Base-by-base conservation (phyloP, 345 rosid species). In the Populus alba region DNA sequence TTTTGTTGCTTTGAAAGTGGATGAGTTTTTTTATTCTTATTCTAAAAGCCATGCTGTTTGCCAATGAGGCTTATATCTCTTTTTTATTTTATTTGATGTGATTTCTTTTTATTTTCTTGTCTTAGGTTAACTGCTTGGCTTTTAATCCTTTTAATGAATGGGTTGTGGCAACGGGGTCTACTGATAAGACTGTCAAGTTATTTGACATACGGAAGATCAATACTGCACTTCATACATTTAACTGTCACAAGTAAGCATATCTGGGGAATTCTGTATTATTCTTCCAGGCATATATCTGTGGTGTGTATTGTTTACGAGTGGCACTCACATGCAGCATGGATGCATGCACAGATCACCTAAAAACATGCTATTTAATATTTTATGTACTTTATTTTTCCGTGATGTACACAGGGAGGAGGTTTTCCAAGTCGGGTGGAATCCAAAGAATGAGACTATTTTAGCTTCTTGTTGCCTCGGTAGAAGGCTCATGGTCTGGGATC, bases 401-500 rank as follows among this genome's bases (percentile, higher is more conserved):
- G 81, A 74, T 85, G 18, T 67, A 43, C 66, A 6, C 91, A 94
- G 99, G 75, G 99, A 97, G 86, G 99, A 97, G 86, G 99, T 97
- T 78, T 97, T 94, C 89, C 99, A 97, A 85, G 97, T 94, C 70
- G 98, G 99, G 38, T 94, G 98, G 99, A 97, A 87, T 83, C 98
- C 99, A 0, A 92, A 92, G 88, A 97, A 97, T 68, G 98, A 97
- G 87, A 97, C 99, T 0, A 92, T 97, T 77, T 87, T 97, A 85
- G 98, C 99, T 66, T 97, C 99, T 76, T 97, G 98, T 80, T 97
- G 98, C 86, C 97, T 94, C 69, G 99, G 99, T 73, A 90, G 99
- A 87, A 89, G 99, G 89, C 97, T 97, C 70, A 91, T 94, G 98
- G 97, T 94, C 77, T 97, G 99, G 99, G 99, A 97, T 84, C 94